Evolutionary conservation across 2,329 filamentous ascomycete genomes (phyloP), one percentile per base, ranked within the genome.

Genomic region (Arthrinium puccinioides): DNA sequence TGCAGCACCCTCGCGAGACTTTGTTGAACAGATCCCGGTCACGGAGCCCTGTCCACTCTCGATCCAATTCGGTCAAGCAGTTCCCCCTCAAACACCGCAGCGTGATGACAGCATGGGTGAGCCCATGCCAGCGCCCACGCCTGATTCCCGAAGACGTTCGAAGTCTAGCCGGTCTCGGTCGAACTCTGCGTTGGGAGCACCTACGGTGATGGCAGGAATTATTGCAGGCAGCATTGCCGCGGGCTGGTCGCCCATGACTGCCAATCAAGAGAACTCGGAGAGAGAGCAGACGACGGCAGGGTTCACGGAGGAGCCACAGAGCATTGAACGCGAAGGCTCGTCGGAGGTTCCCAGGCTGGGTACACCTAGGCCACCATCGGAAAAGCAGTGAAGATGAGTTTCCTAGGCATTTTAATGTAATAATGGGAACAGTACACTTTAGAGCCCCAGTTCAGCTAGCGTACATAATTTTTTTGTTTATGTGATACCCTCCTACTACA

Each of bases 131-230:
- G 70, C 46, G 53, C 72, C 55, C 51, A 83, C 67, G 35, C 78
- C 69, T 5, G 76, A 81, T 52, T 70, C 76, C 39, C 67, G 83
- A 34, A 74, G 69, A 38, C 75, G 83, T 36, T 84, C 82, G 35
- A 70, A 80, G 46, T 85, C 81, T 29, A 82, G 68, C 49, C 69
- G 79, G 42, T 79, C 78, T 39, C 66, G 79, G 40, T 76, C 74
- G 27, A 82, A 82, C 57, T 87, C 83, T 20, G 82, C 82, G 2
- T 69, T 89, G 9, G 84, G 80, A 9, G 82, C 84, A 2, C 80
- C 83, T 2, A 79, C 81, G 7, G 84, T 87, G 43, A 88, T 88
- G 84, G 82, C 84, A n/a, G 85, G 85, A 43, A 82, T 89, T 40
- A 77, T 89, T 34, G 85, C 84, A 8, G 84, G 83, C 29, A 82